These are phyloP conservation scores for Apiospora marii DNA, from an alignment of 2,329 filamentous ascomycete species.

Conservation along the genomic window DNA sequence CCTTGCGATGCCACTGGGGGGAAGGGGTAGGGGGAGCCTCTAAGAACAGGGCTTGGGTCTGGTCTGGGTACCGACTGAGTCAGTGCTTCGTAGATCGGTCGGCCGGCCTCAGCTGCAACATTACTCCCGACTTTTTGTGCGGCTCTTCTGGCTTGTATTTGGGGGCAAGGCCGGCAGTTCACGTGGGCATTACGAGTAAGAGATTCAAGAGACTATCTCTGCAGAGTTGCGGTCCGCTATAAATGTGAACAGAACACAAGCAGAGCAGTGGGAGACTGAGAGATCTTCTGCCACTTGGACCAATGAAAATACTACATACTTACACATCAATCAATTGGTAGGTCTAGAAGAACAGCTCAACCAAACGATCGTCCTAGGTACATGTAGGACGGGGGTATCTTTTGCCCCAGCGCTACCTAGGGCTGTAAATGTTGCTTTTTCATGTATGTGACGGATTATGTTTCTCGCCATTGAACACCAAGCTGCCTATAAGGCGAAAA, in stretches of 20 bases:
- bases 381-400: background rate
- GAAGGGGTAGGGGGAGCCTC: background rate
- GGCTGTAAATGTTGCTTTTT: background rate
- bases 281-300: background rate
- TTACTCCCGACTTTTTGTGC: background rate
- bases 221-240: background rate
- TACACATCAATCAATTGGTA: no score
- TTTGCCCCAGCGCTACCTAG: background rate
- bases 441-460: background rate
- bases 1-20: background rate
- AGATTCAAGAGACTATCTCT: background rate
- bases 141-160: background rate
- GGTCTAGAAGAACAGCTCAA: no score
- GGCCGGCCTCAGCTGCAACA: constrained; percentile 11
- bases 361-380: constrained; percentile 1
- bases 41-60: background rate
- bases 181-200: constrained; percentile 2
- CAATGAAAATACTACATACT: background rate
- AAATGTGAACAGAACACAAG: background rate
- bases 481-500: background rate
- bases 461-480: background rate
- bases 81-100: background rate
- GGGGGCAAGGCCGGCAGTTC: constrained; percentile 14
- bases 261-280: background rate
- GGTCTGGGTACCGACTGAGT: background rate